Evolutionary conservation across 192 early-diverging fungal species (phyloP).

Genomic region (Backusella sp.): DNA sequence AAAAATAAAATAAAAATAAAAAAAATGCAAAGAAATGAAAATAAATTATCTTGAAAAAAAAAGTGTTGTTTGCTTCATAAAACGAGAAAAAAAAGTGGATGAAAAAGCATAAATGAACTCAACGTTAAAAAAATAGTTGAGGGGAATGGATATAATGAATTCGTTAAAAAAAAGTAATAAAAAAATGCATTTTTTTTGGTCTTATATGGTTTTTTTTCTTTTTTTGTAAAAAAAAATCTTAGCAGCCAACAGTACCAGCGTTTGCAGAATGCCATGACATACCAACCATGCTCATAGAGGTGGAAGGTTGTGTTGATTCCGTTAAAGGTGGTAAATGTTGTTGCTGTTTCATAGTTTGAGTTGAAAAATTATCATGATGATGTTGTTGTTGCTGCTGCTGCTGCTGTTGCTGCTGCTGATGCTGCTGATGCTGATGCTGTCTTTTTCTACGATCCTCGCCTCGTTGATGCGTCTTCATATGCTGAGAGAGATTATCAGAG

Average conservation of each 20-base stretch:
- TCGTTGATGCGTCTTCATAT: constrained; percentile 48
- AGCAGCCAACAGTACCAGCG: constrained; percentile 23
- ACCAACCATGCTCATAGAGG: constrained; percentile 10
- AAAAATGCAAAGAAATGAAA: neutral
- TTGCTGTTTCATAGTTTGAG: constrained; percentile 4
- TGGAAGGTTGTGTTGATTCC: neutral
- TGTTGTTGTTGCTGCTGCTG: neutral
- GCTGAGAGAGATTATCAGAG: constrained; percentile 63
- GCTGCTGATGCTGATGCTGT: constrained; percentile 9
- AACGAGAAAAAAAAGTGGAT: constrained; percentile 2
- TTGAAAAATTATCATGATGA: neutral
- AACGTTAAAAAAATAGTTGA: neutral
- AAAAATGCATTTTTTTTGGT: constrained; percentile 3
- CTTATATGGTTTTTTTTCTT: neutral
- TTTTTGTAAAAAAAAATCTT: constrained; percentile 5
- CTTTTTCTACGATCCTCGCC: constrained; percentile 24
- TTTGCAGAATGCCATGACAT: constrained; percentile 22
- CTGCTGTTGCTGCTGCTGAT: constrained; percentile 10
- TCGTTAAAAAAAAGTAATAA: neutral
- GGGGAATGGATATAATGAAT: neutral
- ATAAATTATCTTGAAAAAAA: constrained; percentile 2
- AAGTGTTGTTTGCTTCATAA: constrained; percentile 13
- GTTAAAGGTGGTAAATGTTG: constrained; percentile 11
- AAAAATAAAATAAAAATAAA: neutral
- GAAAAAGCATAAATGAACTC: constrained; percentile 4